A percentile compares a stretch with the other conserved stretches of the same genome.
These are phyloP conservation scores for Daucus carota DNA, from an alignment of 129 eudicot genomes.

Conservation along the genomic window DH1_v3.0 NC_030386.2:28858501-28859000, in stretches of 20 bases:
- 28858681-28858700: background rate
- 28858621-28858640: background rate
- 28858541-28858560: constrained; percentile 80
- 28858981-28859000: background rate
- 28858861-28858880: background rate
- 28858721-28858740: background rate
- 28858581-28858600: constrained; percentile 66
- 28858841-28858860: background rate
- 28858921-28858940: background rate
- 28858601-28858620: constrained; percentile 49
- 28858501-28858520: background rate
- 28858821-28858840: background rate
- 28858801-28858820: background rate
- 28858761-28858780: background rate
- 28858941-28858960: background rate
- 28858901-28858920: background rate
- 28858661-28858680: background rate
- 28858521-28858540: constrained; percentile 61
- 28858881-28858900: background rate
- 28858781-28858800: background rate
- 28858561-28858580: constrained; percentile 79
- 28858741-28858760: background rate
- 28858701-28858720: background rate
- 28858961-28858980: background rate
- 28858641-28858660: background rate